Percentiles rank a stretch among this genome's conserved stretches.
phyloP scores from a whole-genome alignment of 176 grass and related monocot genomes.

The Cenchrus americanus region DNA sequence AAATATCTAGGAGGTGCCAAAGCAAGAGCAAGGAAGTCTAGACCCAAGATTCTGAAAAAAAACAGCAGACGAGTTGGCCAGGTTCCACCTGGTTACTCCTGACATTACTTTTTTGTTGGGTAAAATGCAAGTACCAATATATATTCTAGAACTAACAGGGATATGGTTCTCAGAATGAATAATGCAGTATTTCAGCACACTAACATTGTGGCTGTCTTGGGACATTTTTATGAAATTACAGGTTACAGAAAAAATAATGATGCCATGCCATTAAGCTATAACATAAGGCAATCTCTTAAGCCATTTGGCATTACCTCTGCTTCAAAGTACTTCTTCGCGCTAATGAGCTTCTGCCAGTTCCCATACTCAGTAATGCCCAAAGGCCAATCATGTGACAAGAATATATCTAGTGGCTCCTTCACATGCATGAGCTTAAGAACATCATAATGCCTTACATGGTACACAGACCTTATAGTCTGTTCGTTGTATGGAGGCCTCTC shows the following conservation, averaged over 20 bases:
- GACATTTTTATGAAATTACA: neutral
- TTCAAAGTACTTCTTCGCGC: constrained; percentile 51
- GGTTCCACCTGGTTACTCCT: constrained; percentile 11
- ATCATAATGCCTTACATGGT: constrained; percentile 91
- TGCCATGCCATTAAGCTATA: neutral
- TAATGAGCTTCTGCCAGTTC: constrained; percentile 71
- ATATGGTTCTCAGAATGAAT: constrained; percentile 14
- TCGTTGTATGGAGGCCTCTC: constrained; percentile 84
- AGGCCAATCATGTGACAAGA: constrained; percentile 98
- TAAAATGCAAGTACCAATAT: neutral
- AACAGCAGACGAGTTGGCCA: neutral
- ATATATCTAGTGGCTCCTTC: constrained; percentile 86
- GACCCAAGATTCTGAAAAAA: neutral
- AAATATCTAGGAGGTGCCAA: neutral
- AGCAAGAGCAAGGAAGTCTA: neutral
- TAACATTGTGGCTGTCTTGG: neutral
- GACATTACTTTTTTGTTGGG: neutral
- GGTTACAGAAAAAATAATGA: neutral
- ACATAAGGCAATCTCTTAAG: constrained; percentile 15
- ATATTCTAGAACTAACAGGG: neutral
- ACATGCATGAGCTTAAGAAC: constrained; percentile 83
- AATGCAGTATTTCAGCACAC: neutral
- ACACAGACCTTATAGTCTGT: constrained; percentile 61
- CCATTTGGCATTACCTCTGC: constrained; percentile 59
- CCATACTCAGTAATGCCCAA: constrained; percentile 96